Percentiles rank a stretch among this genome's conserved stretches.
Conservation (phyloP, 345 rosid genomes). For the Eucalyptus melliodora region DNA sequence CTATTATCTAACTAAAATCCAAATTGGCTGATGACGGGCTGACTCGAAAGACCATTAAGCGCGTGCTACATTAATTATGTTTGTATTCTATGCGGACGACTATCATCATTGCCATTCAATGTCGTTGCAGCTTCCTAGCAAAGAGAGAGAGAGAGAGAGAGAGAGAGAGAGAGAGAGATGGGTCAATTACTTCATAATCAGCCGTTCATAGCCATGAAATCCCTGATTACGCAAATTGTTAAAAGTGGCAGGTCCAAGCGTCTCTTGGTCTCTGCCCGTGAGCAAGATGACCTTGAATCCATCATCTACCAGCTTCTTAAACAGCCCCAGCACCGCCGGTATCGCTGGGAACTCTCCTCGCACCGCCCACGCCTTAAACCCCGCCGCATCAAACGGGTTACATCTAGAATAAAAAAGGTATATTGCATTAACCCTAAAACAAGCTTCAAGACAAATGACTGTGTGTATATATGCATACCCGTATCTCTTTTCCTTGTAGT, state of each 20-base stretch:
- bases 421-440: background rate
- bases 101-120: background rate
- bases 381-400: constrained; percentile 65
- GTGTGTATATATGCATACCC: constrained; percentile 29
- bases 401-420: constrained; percentile 23
- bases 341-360: constrained; percentile 63
- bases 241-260: too few relatives aligned
- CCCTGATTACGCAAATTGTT: too few relatives aligned
- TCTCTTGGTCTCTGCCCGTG: constrained; percentile 21
- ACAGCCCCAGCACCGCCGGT: constrained; percentile 41
- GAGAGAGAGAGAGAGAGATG: background rate
- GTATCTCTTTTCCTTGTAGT: constrained; percentile 56
- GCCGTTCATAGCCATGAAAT: too few relatives aligned
- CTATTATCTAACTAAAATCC: background rate
- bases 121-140: background rate
- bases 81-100: background rate
- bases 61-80: background rate
- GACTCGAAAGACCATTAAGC: background rate
- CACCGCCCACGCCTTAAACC: constrained; percentile 63
- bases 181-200: too few relatives aligned
- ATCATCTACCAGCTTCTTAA: constrained; percentile 13
- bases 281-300: constrained; percentile 69
- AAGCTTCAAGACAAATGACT: background rate
- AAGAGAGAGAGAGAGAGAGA: background rate
- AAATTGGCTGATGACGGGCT: background rate